These are phyloP conservation scores for Penicillium nordicum DNA, from an alignment of 2,329 filamentous ascomycete species.

Conservation along the genomic window DNA sequence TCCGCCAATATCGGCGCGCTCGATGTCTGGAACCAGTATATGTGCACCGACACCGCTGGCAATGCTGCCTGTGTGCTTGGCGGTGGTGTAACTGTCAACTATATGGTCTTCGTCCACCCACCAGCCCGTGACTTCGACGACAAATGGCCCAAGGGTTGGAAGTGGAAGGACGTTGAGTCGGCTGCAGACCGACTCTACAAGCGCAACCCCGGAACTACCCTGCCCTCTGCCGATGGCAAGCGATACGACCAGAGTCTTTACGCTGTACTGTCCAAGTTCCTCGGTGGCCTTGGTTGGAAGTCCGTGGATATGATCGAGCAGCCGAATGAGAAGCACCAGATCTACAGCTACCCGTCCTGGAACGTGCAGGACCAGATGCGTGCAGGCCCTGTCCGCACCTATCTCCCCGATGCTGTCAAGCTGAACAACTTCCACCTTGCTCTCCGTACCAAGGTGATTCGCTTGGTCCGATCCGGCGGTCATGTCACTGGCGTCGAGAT, in stretches of 20 bases:
- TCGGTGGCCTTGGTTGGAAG: constrained; percentile 60
- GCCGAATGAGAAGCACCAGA: constrained; percentile 63
- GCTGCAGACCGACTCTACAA: constrained; percentile 62
- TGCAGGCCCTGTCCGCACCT: constrained; percentile 67
- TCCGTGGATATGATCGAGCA: constrained; percentile 58
- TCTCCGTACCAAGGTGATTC: constrained; percentile 63
- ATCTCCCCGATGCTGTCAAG: constrained; percentile 60
- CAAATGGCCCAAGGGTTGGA: constrained; percentile 71
- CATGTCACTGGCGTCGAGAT: constrained; percentile 55
- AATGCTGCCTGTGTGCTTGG: constrained; percentile 28
- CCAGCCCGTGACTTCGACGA: constrained; percentile 65
- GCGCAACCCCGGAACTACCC: constrained; percentile 67
- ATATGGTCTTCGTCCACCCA: constrained; percentile 38
- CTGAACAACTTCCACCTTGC: constrained; percentile 65
- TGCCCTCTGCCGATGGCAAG: constrained; percentile 63
- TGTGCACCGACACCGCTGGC: constrained; percentile 23
- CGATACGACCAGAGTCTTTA: constrained; percentile 67
- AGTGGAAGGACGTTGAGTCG: constrained; percentile 57
- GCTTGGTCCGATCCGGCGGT: constrained; percentile 62
- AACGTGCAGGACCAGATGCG: constrained; percentile 66
- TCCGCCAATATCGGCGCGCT: constrained; percentile 24
- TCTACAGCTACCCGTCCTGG: constrained; percentile 62
- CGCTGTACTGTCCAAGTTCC: constrained; percentile 58
- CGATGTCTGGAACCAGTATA: constrained; percentile 20
- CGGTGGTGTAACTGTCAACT: constrained; percentile 30